These are phyloP conservation scores for Fraxinus anomala DNA, from an alignment of 257 asterid genomes.

Conservation along the genomic window DNA sequence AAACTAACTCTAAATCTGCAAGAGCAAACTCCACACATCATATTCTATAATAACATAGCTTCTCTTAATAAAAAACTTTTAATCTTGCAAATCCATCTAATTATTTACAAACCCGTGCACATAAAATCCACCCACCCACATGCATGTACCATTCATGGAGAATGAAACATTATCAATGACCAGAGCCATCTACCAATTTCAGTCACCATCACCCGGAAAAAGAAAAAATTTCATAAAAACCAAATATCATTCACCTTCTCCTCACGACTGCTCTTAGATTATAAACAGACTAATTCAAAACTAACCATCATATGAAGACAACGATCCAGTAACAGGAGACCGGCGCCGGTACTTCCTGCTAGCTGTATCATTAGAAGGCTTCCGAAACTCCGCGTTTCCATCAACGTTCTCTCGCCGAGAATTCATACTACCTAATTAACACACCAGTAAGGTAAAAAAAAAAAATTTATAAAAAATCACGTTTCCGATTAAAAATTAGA, in stretches of 20 bases:
- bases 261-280: not conserved
- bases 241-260: not conserved
- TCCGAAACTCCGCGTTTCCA: slow-evolving; percentile 66
- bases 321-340: slow-evolving; percentile 66
- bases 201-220: not conserved
- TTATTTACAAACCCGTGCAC: not conserved
- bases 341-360: slow-evolving; percentile 85
- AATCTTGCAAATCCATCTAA: not conserved
- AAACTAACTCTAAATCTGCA: too few relatives aligned
- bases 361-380: slow-evolving; percentile 69
- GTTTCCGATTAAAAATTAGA: not conserved
- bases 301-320: slow-evolving; percentile 71
- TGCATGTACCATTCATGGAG: not conserved
- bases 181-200: not conserved
- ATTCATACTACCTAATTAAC: slow-evolving; percentile 46
- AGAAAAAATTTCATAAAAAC: not conserved
- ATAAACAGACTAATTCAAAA: slow-evolving; percentile 14
- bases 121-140: not conserved
- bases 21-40: too few relatives aligned
- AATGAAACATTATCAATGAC: not conserved
- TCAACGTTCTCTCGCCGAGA: slow-evolving; percentile 50
- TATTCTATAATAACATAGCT: not conserved
- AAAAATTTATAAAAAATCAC: too few relatives aligned
- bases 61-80: not conserved
- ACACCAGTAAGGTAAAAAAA: slow-evolving; percentile 26